phyloP scores from a whole-genome alignment of 306 rosid species.

The Lotus japonicus region DNA sequence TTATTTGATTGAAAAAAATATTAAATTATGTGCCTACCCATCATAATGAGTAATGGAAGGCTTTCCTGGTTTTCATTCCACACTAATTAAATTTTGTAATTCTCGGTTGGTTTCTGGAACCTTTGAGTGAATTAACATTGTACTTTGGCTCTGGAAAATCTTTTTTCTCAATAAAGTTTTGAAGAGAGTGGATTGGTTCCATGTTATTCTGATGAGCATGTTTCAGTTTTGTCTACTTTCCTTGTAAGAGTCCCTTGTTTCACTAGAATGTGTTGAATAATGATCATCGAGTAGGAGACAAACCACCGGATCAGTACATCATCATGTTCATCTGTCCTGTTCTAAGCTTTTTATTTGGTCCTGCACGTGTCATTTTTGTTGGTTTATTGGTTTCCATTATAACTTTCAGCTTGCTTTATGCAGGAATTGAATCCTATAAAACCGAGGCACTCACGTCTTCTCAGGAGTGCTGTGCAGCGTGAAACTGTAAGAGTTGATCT shows the following conservation, averaged over 20 bases:
- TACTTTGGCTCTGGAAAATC: not conserved
- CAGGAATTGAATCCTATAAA: slow-evolving; percentile 73
- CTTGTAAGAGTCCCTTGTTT: not conserved
- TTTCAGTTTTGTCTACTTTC: not conserved
- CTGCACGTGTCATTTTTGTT: not conserved
- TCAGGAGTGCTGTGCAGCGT: slow-evolving; percentile 70
- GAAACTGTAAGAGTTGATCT: slow-evolving; percentile 63
- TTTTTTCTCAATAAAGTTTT: not conserved
- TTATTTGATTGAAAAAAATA: not conserved
- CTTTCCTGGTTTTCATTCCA: not conserved
- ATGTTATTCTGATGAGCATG: not conserved
- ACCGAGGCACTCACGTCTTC: slow-evolving; percentile 77
- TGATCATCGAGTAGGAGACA: not conserved
- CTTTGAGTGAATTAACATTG: not conserved
- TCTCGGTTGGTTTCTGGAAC: not conserved
- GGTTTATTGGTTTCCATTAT: not conserved
- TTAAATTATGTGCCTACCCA: not conserved
- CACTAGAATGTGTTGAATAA: not conserved
- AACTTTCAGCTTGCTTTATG: slow-evolving; percentile 19
- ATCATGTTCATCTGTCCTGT: not conserved
- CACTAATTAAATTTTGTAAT: not conserved
- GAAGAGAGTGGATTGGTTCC: not conserved
- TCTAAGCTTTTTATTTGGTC: not conserved
- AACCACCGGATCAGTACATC: not conserved
- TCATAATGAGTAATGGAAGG: not conserved